Evolutionary conservation across 2,329 filamentous ascomycete species (phyloP), one percentile per base, ranked within the genome.

Genomic region (Ophiostoma populinum): DNA sequence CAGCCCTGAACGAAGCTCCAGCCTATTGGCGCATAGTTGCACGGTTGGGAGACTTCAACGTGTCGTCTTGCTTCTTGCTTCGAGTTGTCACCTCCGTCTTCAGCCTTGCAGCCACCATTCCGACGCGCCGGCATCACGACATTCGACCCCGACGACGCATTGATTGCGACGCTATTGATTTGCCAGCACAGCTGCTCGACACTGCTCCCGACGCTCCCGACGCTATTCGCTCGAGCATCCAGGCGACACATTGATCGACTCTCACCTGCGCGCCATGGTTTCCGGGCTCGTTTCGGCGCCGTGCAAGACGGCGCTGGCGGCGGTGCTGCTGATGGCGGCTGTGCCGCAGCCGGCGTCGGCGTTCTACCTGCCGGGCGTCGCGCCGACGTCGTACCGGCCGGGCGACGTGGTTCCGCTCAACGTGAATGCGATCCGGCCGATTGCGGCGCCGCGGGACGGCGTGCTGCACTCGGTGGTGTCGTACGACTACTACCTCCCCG

Each of bases 351-450:
- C 73, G 24, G 57, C 64, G 11, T 65, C 73, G 3, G 82, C 83
- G 37, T 98, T 95, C 62, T 98, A 98, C 60, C 80, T 98, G 26
- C 90, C 87, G 24, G 90, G 90, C 46, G 85, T 94, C 47, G 86
- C 87, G 45, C 90, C 90, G 16, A 92, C 83, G 28, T 87, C 87
- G 38, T 98, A 98, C 63, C 74, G 80, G 49, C 60, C 63, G 35
- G 80, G 75, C 51, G 80, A 90, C 47, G 61, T 61, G 18, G 90
- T 98, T 17, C 82, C 86, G 17, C 70, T 98, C 32, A 77, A 81
- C 50, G 90, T 98, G 55, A 98, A 98, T 61, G 77, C 77, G 52
- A 77, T 98, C 48, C 90, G 82, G 27, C 87, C 90, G 4, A 74
- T 86, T 30, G 75, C 83, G 30, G 79, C 80, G 27, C 65, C 71